These are phyloP conservation scores for Hortaea sp. DNA, from an alignment of 2,329 filamentous ascomycete species.

Conservation along the genomic window DNA sequence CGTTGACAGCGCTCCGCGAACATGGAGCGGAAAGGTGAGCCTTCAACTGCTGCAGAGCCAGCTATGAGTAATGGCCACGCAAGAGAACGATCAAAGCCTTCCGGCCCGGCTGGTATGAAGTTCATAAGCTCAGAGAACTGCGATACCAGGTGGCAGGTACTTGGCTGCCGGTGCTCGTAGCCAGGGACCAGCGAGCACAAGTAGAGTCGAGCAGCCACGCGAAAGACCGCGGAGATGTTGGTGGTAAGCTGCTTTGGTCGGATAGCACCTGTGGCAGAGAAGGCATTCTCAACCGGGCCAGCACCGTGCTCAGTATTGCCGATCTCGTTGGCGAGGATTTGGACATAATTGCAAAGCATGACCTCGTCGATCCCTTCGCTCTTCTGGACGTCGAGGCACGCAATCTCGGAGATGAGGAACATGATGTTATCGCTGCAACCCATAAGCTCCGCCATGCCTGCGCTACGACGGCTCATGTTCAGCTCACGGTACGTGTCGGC, in stretches of 20 bases:
- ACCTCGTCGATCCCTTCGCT: conserved; percentile 72
- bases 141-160: conserved; percentile 65
- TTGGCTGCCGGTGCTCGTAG: conserved; percentile 64
- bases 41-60: conserved; percentile 64
- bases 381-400: conserved; percentile 87
- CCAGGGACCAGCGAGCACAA: conserved; percentile 92
- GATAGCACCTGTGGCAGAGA: conserved; percentile 57
- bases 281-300: conserved; percentile 38
- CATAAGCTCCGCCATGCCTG: conserved; percentile 86
- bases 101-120: conserved; percentile 69
- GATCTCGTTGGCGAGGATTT: conserved; percentile 78
- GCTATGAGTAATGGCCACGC: conserved; percentile 89
- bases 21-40: conserved; percentile 65
- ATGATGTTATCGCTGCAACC: conserved; percentile 95
- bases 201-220: conserved; percentile 86
- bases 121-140: conserved; percentile 68
- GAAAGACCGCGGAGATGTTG: conserved; percentile 87
- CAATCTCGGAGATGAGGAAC: conserved; percentile 96
- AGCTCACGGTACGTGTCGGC: conserved; percentile 94
- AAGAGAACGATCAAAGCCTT: conserved; percentile 80
- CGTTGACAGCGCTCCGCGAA: conserved; percentile 64
- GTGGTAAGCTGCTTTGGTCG: conserved; percentile 72
- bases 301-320: conserved; percentile 61
- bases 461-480: conserved; percentile 56
- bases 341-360: conserved; percentile 78